A percentile compares a stretch with the other conserved stretches of the same genome.
Evolutionary conservation across 345 rosid species (phyloP).

Genomic region (Hibiscus tridactylites): DNA sequence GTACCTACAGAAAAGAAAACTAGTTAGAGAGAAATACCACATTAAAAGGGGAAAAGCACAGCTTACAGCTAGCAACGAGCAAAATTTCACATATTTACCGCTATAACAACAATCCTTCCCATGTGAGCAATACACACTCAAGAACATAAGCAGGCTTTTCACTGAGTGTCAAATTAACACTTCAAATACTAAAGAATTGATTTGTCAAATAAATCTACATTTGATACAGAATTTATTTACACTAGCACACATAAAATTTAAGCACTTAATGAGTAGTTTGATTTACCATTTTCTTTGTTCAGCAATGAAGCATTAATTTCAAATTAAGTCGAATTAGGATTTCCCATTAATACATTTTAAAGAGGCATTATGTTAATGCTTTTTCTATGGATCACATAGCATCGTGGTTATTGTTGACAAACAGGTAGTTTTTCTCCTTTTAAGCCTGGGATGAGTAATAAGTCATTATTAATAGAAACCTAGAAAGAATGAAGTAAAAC

Average conservation of each 20-base stretch:
- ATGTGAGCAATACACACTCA: background rate
- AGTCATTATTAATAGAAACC: background rate
- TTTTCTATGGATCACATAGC: background rate
- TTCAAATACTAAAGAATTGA: background rate
- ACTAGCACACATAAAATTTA: background rate
- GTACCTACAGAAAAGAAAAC: conserved; percentile 44
- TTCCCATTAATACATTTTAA: background rate
- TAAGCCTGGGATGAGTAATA: background rate
- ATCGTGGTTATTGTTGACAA: background rate
- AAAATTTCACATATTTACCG: background rate
- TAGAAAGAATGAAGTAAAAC: conserved; percentile 3
- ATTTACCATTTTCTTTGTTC: background rate
- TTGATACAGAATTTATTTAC: background rate
- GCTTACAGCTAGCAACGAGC: background rate
- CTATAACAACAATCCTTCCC: conserved; percentile 4
- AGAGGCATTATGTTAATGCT: background rate
- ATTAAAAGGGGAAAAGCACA: background rate
- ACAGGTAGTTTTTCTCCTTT: background rate
- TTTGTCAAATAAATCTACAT: background rate
- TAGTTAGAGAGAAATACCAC: conserved; percentile 11
- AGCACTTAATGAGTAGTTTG: background rate
- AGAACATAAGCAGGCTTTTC: background rate
- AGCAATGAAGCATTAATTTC: background rate
- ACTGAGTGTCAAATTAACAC: background rate
- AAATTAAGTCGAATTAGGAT: background rate